Evolutionary conservation across 2,329 filamentous ascomycete genomes (phyloP), one percentile per base, ranked within the genome.

Genomic region (Phoma sp.): DNA sequence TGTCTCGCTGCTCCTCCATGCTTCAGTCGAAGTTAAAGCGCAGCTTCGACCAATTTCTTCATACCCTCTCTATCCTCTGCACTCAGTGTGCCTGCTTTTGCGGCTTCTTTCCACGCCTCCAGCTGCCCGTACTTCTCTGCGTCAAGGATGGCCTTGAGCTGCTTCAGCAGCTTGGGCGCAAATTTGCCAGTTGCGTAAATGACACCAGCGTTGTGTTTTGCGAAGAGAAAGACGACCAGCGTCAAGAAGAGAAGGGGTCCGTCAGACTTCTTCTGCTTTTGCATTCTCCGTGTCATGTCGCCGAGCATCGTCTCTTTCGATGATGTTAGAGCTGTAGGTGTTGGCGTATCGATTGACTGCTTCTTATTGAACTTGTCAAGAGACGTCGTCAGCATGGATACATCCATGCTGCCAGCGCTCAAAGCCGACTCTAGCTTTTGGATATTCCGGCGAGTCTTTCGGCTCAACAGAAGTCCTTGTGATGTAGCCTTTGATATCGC

Each of bases 181-280:
- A 74, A 76, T 56, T 75, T 76, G 7, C 74, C 75, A 30, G 74
- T 76, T 9, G 74, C 74, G 48, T 77, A 77, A 15, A 77, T 60
- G 1, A 77, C 56, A 14, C 74, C 75, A 17, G 60, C 55, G 7
- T 66, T 42, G 14, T 68, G 50, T 37, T 56, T 66, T 5, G 74
- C 71, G 28, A 67, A 62, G 4, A 77, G 55, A 2, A 76, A 55
- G 18, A 76, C 56, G 1, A 76, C 57, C 20, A 75, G 50, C 18
- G 67, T 73, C 36, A 77, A 57, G 46, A 77, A 77, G 5, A 77
- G 60, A 2, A 71, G 59, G 0, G 75, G 73, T 5, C 67, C 72
- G 23, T 77, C 75, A 4, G 59, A 57, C 9, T 56, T 59, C 26
- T 72, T 68, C 39, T 74, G 67, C 53, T 71, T 74, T 43, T 73